These are phyloP conservation scores for Neostapfia colusana DNA, from an alignment of 176 grass and related monocot genomes.

Conservation along the genomic window DNA sequence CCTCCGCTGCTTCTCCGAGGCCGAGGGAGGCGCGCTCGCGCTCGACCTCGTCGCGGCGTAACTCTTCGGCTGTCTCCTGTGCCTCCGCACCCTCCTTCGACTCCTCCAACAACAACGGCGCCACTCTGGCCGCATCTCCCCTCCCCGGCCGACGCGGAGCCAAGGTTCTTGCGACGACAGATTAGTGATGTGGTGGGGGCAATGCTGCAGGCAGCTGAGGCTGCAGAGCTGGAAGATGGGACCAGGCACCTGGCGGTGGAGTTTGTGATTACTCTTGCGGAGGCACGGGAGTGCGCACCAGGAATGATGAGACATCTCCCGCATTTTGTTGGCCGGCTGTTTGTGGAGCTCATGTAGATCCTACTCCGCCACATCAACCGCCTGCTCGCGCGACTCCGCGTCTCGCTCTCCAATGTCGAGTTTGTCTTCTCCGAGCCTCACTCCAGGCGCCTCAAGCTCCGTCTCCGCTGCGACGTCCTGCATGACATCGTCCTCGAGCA, in stretches of 20 bases:
- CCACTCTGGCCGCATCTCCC: too few relatives aligned
- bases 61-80: too few relatives aligned
- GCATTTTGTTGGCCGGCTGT: slow-evolving; percentile 86
- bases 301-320: slow-evolving; percentile 96
- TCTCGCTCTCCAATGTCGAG: too few relatives aligned
- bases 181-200: slow-evolving; percentile 83
- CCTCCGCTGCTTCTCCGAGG: slow-evolving; percentile 86
- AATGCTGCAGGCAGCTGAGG: slow-evolving; percentile 87
- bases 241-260: slow-evolving; percentile 89
- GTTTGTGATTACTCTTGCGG: slow-evolving; percentile 88
- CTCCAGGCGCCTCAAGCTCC: too few relatives aligned
- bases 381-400: too few relatives aligned
- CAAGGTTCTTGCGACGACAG: slow-evolving; percentile 82
- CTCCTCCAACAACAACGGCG: too few relatives aligned
- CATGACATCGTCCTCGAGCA: too few relatives aligned
- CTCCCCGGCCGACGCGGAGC: slow-evolving; percentile 79
- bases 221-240: slow-evolving; percentile 70
- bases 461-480: too few relatives aligned
- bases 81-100: too few relatives aligned
- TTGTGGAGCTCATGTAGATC: slow-evolving; percentile 96
- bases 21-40: slow-evolving; percentile 71
- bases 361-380: too few relatives aligned
- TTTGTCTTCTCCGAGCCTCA: too few relatives aligned
- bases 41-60: too few relatives aligned
- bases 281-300: slow-evolving; percentile 84